Evolutionary conservation across 2,329 filamentous ascomycete species (phyloP).

Genomic region (Cadophora gregata): DNA sequence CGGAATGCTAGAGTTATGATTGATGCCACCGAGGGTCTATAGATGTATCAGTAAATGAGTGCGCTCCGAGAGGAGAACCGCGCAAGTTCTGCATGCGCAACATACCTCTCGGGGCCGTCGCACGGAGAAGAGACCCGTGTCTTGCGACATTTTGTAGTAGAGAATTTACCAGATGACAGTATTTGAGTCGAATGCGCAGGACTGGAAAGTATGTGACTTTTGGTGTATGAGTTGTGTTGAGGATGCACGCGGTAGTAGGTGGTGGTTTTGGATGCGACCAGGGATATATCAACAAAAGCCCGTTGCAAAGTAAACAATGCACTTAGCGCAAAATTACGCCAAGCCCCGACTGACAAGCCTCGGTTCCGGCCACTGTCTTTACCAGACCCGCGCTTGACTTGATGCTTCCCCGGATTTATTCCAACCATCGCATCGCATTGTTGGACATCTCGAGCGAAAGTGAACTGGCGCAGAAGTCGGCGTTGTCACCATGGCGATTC

Average conservation of each 20-base stretch:
- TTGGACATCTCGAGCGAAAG: conserved; percentile 15
- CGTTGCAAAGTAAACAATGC: conserved; percentile 32
- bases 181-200: conserved; percentile 13
- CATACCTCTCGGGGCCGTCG: conserved; percentile 88
- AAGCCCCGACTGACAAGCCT: conserved; percentile 25
- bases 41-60: conserved; percentile 23
- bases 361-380: conserved; percentile 32
- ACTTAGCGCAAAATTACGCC: conserved; percentile 22
- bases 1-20: conserved; percentile 82
- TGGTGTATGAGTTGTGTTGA: conserved; percentile 9
- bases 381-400: conserved; percentile 14
- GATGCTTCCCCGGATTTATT: conserved; percentile 24
- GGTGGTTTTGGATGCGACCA: conserved; percentile 24
- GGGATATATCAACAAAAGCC: conserved; percentile 30
- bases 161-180: conserved; percentile 18
- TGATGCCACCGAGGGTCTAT: conserved; percentile 86
- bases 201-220: background rate
- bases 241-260: background rate
- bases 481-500: conserved; percentile 71
- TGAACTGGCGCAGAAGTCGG: conserved; percentile 14
- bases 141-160: conserved; percentile 76
- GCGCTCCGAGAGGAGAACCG: background rate
- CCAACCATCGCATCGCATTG: conserved; percentile 5
- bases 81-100: conserved; percentile 29
- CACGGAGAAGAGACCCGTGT: conserved; percentile 87